These are phyloP conservation scores for Arthroderma uncinatum DNA, from an alignment of 2,329 filamentous ascomycete species.

Conservation along the genomic window DNA sequence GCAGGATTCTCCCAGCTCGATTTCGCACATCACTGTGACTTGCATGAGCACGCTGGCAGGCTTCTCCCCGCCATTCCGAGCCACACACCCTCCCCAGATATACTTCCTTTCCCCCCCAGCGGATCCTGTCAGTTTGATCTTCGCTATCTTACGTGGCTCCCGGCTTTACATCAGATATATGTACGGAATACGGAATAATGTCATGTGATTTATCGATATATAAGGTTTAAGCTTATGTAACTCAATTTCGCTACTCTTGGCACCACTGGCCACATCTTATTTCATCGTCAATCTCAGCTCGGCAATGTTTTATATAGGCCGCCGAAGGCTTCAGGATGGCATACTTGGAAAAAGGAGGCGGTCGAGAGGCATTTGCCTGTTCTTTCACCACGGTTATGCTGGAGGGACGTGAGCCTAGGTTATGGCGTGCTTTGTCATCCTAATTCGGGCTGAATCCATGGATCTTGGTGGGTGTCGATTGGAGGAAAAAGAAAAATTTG, in stretches of 20 bases:
- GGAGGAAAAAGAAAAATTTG: constrained; percentile 4
- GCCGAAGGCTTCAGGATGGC: neutral
- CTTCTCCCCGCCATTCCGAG: neutral
- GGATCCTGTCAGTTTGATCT: neutral
- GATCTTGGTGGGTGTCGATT: constrained; percentile 1
- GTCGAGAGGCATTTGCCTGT: neutral
- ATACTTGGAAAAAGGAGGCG: neutral
- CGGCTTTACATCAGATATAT: too few relatives aligned
- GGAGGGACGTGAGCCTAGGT: neutral
- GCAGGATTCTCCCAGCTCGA: neutral
- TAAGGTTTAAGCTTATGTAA: neutral
- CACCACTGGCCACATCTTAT: neutral
- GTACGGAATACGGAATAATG: neutral
- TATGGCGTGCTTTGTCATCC: neutral
- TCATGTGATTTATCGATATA: neutral
- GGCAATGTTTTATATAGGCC: neutral
- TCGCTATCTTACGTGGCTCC: neutral
- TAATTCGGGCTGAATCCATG: neutral
- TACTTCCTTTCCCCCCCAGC: neutral
- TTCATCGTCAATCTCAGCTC: neutral
- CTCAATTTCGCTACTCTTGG: neutral
- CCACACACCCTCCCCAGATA: neutral
- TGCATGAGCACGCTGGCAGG: neutral
- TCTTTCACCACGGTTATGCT: neutral
- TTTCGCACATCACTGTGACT: neutral